Evolutionary conservation across 495 filamentous ascomycete species (phyloP).

Genomic region (Baudoinia panamericana): DNA sequence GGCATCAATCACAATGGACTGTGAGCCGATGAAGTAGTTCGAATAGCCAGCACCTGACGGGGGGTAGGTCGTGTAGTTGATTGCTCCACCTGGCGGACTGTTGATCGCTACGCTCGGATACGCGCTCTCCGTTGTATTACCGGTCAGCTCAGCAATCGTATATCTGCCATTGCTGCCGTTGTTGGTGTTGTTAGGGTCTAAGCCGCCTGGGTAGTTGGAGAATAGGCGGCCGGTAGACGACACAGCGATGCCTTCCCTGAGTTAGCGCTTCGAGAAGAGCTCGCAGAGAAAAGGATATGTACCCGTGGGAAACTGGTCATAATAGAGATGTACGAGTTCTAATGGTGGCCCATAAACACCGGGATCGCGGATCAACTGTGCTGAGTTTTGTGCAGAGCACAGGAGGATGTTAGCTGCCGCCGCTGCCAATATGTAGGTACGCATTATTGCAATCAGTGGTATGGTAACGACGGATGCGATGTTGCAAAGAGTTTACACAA

Average conservation of each 20-base stretch:
- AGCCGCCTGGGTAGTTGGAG: constrained; percentile 35
- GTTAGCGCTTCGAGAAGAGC: too few species aligned
- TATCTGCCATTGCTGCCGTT: constrained; percentile 25
- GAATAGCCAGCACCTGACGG: constrained; percentile 31
- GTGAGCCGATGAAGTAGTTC: constrained; percentile 35
- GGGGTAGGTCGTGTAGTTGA: constrained; percentile 35
- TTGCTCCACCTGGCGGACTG: constrained; percentile 32
- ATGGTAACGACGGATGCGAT: neutral
- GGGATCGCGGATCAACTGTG: constrained; percentile 9
- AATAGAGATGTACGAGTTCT: constrained; percentile 27
- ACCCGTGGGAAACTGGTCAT: constrained; percentile 29
- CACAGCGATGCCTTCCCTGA: constrained; percentile 31
- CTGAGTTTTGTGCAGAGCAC: neutral
- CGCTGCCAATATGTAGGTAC: neutral
- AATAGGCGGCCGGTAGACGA: constrained; percentile 34
- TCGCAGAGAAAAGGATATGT: constrained; percentile 6
- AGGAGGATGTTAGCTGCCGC: neutral
- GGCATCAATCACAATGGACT: constrained; percentile 35
- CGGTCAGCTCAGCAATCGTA: constrained; percentile 35
- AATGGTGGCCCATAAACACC: constrained; percentile 19
- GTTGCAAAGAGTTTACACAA: too few species aligned
- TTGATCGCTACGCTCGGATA: constrained; percentile 34
- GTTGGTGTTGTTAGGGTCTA: constrained; percentile 31
- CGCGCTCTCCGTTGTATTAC: constrained; percentile 29
- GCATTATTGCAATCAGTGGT: neutral